These are phyloP conservation scores for Thelonectria discophora DNA, from an alignment of 2,329 filamentous ascomycete genomes.

Conservation along the genomic window DNA sequence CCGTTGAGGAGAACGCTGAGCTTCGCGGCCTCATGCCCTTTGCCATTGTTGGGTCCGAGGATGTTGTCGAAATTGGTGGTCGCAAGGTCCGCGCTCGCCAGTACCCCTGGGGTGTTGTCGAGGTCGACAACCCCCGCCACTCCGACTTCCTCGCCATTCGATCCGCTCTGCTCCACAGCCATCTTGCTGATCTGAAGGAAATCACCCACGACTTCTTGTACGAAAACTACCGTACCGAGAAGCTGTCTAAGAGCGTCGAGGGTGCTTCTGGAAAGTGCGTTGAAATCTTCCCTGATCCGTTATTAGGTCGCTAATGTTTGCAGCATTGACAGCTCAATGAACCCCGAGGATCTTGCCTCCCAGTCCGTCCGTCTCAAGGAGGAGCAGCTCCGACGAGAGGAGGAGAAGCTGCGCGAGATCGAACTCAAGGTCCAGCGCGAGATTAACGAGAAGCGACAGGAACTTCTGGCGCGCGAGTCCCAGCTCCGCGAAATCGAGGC, in stretches of 20 bases:
- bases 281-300: conserved; percentile 2
- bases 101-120: conserved; percentile 98
- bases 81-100: conserved; percentile 93
- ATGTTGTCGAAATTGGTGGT: conserved; percentile 91
- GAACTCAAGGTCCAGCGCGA: conserved; percentile 99
- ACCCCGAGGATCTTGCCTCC: conserved; percentile 94
- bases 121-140: conserved; percentile 98
- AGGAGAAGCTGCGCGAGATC: conserved; percentile 99
- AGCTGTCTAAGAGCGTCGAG: conserved; percentile 99
- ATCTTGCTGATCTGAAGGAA: conserved; percentile 97
- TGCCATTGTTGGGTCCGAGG: conserved; percentile 97
- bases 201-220: conserved; percentile 99
- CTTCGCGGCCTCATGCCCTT: conserved; percentile 98
- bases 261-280: conserved; percentile 86
- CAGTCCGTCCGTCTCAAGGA: conserved; percentile 99
- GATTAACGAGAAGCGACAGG: conserved; percentile 99
- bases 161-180: conserved; percentile 95
- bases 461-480: conserved; percentile 95
- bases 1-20: conserved; percentile 98
- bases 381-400: conserved; percentile 97
- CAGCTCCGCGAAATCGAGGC: conserved; percentile 99
- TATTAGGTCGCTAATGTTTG: conserved; percentile 43
- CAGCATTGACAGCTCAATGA: conserved; percentile 82
- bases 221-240: conserved; percentile 99
- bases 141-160: conserved; percentile 98